Base-by-base conservation (phyloP, 352 stramenopile species). In the Pythium chondricola region DNA sequence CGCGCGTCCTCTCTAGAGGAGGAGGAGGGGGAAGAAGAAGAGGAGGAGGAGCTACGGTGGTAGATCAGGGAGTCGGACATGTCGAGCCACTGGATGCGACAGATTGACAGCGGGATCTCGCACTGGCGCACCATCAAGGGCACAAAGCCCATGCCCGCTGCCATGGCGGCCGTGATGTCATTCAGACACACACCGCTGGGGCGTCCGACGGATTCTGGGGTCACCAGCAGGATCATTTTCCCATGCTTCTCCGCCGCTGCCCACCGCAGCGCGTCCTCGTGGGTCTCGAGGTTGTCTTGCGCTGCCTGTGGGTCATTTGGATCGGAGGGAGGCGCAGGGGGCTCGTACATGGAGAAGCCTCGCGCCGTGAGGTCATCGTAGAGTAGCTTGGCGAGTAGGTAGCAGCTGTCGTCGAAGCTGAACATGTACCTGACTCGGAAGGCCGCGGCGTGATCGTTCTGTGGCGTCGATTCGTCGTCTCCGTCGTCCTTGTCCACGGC, bases 21-120 rank as follows among this genome's bases (percentile, higher is more conserved):
- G 17, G n/a, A n/a, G n/a, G n/a, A n/a, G n/a, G n/a, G n/a, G n/a
- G n/a, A n/a, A n/a, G n/a, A n/a, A n/a, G n/a, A n/a, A n/a, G 7
- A 26, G 26, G 44, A 9, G 18, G 45, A 48, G n/a, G 1, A 22
- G 2, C n/a, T 10, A 6, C 33, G 36, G 20, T 56, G 50, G 56
- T 89, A 83, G 33, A 83, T 48, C 13, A 89, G 56, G 33, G 67
- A 82, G 46, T 89, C 75, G 6, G 71, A 75, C 56, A 89, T 69
- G 43, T 89, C 78, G 18, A 89, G 71, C 78, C 78, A 89, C 47
- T 89, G 78, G 42, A 89, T 89, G 29, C 78, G 78, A 42, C 78
- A 89, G 45, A 89, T 89, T 9, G 75, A 88, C 20, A 89, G 56
- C 16, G 78, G 78, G 48, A 89, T 89, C 60, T 89, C 78, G 27